Conservation (phyloP, 2,329 filamentous ascomycete species). For the Fusarium pseudograminearum region DNA sequence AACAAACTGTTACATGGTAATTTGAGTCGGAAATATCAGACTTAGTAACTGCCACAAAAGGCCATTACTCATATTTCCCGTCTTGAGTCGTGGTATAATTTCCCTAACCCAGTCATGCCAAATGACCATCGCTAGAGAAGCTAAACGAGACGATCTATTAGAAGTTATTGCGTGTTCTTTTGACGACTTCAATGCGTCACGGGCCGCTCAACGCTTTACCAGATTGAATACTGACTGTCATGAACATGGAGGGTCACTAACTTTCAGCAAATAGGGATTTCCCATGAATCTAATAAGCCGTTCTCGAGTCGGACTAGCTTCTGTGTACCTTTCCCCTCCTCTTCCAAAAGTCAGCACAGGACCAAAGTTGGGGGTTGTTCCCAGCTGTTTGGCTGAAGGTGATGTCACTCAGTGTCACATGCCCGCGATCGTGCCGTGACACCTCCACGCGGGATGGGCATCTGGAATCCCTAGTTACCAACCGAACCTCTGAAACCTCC, state of each 20-base stretch:
- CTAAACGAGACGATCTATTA: neutral
- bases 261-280: constrained; percentile 17
- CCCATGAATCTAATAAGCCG: neutral
- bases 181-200: constrained; percentile 22
- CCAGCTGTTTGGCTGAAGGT: constrained; percentile 13
- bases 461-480: constrained; percentile 9
- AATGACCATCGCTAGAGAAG: neutral
- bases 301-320: constrained; percentile 12
- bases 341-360: neutral
- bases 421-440: constrained; percentile 29
- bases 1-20: neutral
- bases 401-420: constrained; percentile 46
- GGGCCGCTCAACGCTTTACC: constrained; percentile 33
- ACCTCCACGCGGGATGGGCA: constrained; percentile 25
- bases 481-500: constrained; percentile 10
- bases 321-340: neutral
- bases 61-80: neutral
- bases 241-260: constrained; percentile 15
- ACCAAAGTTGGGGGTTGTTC: neutral
- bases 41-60: neutral
- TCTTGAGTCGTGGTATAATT: neutral
- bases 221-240: neutral
- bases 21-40: neutral
- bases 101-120: no score
- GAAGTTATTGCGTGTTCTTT: neutral